A percentile compares a stretch with the other conserved stretches of the same genome.
These are phyloP conservation scores for Venturia asperata DNA, from an alignment of 2,329 filamentous ascomycete species.

Conservation along the genomic window DNA sequence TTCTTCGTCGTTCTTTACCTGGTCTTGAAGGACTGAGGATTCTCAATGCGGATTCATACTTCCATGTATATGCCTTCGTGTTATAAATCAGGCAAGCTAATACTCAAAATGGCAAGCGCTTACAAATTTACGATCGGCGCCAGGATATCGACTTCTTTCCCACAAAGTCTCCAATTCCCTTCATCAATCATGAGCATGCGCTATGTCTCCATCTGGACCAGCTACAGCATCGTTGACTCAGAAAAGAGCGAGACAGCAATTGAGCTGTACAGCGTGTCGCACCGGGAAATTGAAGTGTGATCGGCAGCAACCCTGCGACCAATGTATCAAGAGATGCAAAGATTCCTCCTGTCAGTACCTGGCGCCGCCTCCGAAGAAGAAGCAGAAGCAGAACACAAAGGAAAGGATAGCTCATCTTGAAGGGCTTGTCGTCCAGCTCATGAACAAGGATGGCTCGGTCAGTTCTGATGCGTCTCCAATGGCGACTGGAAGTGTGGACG, in stretches of 20 bases:
- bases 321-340: slow-evolving; percentile 32
- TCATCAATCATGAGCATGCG: neutral
- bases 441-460: slow-evolving; percentile 14
- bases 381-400: slow-evolving; percentile 19
- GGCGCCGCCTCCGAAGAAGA: slow-evolving; percentile 20
- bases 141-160: too few species aligned
- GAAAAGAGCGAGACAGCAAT: slow-evolving; percentile 32
- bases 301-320: slow-evolving; percentile 31
- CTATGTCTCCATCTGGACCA: neutral
- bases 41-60: too few species aligned
- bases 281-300: slow-evolving; percentile 34
- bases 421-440: slow-evolving; percentile 20
- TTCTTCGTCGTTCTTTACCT: too few species aligned
- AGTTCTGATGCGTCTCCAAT: neutral
- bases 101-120: neutral
- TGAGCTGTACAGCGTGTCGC: slow-evolving; percentile 32
- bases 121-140: neutral
- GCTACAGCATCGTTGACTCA: slow-evolving; percentile 21
- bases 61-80: too few species aligned
- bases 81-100: too few species aligned
- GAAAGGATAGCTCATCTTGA: slow-evolving; percentile 21
- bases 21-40: too few species aligned
- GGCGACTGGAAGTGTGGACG: neutral
- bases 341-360: slow-evolving; percentile 25
- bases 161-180: too few species aligned